A percentile compares a stretch with the other conserved stretches of the same genome.
phyloP scores from a whole-genome alignment of 345 rosid species.

The Sonneratia caseolaris region DNA sequence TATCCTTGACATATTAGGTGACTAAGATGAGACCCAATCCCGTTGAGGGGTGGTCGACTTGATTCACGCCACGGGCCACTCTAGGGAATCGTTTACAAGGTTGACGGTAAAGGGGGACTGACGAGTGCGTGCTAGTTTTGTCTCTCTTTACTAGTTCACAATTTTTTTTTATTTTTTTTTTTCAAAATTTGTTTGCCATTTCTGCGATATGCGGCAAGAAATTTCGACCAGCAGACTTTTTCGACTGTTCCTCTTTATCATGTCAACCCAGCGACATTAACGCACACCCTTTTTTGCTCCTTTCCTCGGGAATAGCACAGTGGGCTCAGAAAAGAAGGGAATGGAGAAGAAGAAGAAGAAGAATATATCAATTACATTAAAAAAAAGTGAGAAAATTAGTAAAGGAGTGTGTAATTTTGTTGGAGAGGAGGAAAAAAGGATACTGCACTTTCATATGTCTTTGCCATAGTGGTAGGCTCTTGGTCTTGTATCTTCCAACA shows the following conservation, averaged over 20 bases:
- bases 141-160: constrained; percentile 14
- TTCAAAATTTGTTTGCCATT: not conserved
- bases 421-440: not conserved
- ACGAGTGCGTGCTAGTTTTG: constrained; percentile 6
- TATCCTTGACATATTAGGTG: too few species aligned
- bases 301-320: constrained; percentile 41
- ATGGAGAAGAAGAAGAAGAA: not conserved
- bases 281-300: constrained; percentile 29
- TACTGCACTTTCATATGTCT: not conserved
- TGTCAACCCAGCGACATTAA: constrained; percentile 55
- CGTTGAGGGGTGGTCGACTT: too few species aligned
- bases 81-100: not conserved
- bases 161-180: not conserved
- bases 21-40: too few species aligned
- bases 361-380: not conserved
- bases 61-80: too few species aligned
- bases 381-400: not conserved
- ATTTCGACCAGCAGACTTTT: constrained; percentile 34
- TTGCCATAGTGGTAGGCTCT: not conserved
- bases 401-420: not conserved
- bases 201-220: too few species aligned
- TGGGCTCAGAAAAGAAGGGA: constrained; percentile 7
- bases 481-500: not conserved
- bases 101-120: not conserved
- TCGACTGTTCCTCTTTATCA: constrained; percentile 67